Conservation (phyloP, 257 asterid genomes). For the Mitragyna speciosa region DNA sequence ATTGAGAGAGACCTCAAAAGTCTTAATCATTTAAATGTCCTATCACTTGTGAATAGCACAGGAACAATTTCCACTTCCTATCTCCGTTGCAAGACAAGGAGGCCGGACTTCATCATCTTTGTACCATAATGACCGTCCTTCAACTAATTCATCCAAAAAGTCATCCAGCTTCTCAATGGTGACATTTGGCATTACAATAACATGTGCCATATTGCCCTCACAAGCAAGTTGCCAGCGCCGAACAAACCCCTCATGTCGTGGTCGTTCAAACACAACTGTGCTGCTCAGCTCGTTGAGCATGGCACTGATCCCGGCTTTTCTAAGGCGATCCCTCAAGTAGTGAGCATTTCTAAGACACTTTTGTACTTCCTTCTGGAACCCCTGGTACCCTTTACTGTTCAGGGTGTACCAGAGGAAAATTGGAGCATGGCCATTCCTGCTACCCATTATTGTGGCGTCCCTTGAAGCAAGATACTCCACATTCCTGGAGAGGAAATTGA, state of each 20-base stretch:
- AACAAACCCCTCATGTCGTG: conserved; percentile 81
- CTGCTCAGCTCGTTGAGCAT: conserved; percentile 97
- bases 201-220: conserved; percentile 86
- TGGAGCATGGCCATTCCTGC: conserved; percentile 97
- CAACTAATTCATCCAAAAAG: conserved; percentile 59
- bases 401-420: conserved; percentile 93
- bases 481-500: conserved; percentile 73
- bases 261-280: conserved; percentile 92
- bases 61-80: conserved; percentile 57
- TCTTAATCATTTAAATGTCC: background rate
- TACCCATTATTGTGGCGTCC: conserved; percentile 99
- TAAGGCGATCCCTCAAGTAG: conserved; percentile 76
- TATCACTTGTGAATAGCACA: conserved; percentile 34
- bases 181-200: conserved; percentile 87
- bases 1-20: conserved; percentile 1
- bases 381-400: conserved; percentile 88
- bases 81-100: conserved; percentile 81
- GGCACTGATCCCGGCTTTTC: conserved; percentile 69
- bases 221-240: conserved; percentile 97
- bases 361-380: conserved; percentile 95
- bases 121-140: conserved; percentile 72
- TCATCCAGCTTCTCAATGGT: conserved; percentile 69
- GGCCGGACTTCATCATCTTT: conserved; percentile 47
- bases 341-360: conserved; percentile 92
- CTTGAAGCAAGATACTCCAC: conserved; percentile 96